Evolutionary conservation across 2,329 filamentous ascomycete species (phyloP).

Genomic region (Atkinsonella texensis): DNA sequence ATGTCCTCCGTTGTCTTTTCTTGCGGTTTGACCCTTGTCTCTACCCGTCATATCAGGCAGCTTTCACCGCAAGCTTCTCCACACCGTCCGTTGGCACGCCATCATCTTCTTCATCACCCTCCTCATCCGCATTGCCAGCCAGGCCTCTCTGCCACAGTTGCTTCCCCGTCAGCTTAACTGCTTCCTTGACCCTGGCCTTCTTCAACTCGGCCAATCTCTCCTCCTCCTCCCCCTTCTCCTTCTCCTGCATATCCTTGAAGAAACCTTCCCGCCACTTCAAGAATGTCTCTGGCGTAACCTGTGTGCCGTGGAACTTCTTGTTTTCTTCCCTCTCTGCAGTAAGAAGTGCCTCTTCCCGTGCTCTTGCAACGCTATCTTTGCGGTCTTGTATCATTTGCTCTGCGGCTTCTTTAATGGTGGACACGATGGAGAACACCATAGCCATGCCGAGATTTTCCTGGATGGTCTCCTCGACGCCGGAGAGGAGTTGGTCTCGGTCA

Average conservation of each 20-base stretch:
- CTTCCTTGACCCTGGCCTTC: slow-evolving; percentile 63
- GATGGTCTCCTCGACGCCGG: slow-evolving; percentile 59
- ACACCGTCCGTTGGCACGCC: slow-evolving; percentile 47
- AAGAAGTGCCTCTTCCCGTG: slow-evolving; percentile 39
- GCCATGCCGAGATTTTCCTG: slow-evolving; percentile 94
- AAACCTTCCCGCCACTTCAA: slow-evolving; percentile 72
- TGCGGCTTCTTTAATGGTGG: slow-evolving; percentile 78
- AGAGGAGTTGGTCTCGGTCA: slow-evolving; percentile 65
- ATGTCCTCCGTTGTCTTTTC: slow-evolving; percentile 7
- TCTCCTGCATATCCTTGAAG: slow-evolving; percentile 66
- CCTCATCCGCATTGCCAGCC: slow-evolving; percentile 53
- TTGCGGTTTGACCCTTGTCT: slow-evolving; percentile 9
- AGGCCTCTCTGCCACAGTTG: slow-evolving; percentile 71
- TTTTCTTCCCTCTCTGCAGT: slow-evolving; percentile 83
- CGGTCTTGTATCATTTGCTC: slow-evolving; percentile 72
- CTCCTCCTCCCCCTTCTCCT: slow-evolving; percentile 54
- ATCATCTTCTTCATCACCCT: slow-evolving; percentile 54
- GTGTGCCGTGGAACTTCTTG: slow-evolving; percentile 84
- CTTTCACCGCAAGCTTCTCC: slow-evolving; percentile 61
- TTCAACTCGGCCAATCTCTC: slow-evolving; percentile 74
- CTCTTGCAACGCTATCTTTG: slow-evolving; percentile 49
- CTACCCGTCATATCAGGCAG: slow-evolving; percentile 13
- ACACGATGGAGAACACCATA: slow-evolving; percentile 90
- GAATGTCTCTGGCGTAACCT: slow-evolving; percentile 80
- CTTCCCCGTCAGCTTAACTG: slow-evolving; percentile 58